These are phyloP conservation scores for Fragaria iinumae DNA, from an alignment of 306 rosid genomes.

Conservation along the genomic window DNA sequence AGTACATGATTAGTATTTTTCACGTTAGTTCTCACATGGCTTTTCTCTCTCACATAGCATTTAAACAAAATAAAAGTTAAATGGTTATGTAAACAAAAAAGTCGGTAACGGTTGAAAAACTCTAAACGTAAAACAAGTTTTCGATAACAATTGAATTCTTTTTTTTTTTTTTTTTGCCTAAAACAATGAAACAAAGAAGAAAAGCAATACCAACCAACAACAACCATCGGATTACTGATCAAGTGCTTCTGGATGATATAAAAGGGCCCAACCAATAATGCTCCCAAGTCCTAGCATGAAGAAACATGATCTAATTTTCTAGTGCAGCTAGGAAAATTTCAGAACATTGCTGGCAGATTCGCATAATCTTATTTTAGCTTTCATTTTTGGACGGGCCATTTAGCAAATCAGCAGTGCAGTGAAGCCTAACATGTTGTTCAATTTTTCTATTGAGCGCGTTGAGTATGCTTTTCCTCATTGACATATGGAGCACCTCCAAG, in stretches of 20 bases:
- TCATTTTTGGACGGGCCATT: conserved; percentile 4
- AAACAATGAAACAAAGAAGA: too few species aligned
- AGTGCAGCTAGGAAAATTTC: neutral
- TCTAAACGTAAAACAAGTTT: too few species aligned
- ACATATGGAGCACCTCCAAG: conserved; percentile 8
- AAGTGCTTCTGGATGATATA: neutral
- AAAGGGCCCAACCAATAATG: neutral
- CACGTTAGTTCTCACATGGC: too few species aligned
- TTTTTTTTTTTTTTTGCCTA: neutral
- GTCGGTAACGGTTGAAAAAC: neutral
- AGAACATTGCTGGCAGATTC: conserved; percentile 8
- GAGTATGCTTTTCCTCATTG: neutral
- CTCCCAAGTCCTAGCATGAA: conserved; percentile 5
- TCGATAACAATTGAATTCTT: neutral
- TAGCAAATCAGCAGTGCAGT: neutral
- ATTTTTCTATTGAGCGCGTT: conserved; percentile 3
- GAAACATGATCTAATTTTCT: conserved; percentile 7
- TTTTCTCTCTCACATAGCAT: neutral
- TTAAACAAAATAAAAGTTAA: neutral
- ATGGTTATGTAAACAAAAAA: neutral
- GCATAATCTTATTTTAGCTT: neutral
- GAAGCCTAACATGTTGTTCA: conserved; percentile 7
- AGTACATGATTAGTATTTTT: too few species aligned
- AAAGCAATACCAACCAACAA: neutral
- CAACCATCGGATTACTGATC: neutral